Evolutionary conservation across 2,329 filamentous ascomycete genomes (phyloP), one percentile per base, ranked within the genome.

Genomic region (Fusarium circinatum): DNA sequence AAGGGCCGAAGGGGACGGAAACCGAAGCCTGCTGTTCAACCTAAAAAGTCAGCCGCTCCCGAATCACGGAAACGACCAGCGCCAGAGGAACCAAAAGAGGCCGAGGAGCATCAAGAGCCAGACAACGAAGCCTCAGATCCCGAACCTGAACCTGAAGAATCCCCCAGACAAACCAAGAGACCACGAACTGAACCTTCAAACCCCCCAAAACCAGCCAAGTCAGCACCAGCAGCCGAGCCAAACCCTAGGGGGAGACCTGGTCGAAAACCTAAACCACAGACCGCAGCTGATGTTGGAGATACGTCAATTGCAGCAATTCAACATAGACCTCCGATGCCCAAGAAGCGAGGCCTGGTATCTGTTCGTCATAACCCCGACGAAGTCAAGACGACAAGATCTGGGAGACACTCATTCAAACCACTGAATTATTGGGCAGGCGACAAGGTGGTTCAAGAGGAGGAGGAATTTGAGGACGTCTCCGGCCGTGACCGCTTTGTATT

Each of bases 341-440:
- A 86, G 76, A 82, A 85, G 44, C 86, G 87, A 26, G 88, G 88
- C 3, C 83, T 90, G 17, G 85, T 89, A 30, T 88, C 88, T 57
- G 80, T 86, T 59, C 86, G 87, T 47, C 84, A 84, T 38, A 85
- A 85, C 14, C 81, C 84, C 3, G 86, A 90, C 60, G 85, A 83
- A 32, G 85, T 89, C 70, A 86, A 86, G 36, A 88, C 86, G 49
- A 93, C 92, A 57, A 91, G 94, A 61, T 96, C 92, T 18, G 95
- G 94, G 5, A 90, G 96, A 64, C 89, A 90, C 59, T 94, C 93
- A 15, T 91, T 94, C 70, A 90, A 90, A 68, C 96, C 95, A 1
- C 83, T 98, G 39, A 90, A 94, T 32, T 97, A 89, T 80, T 98
- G 96, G 96, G 91, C 91, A 77, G 95, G 95, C 74, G 96, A 98